A percentile compares a stretch with the other conserved stretches of the same genome.
Conservation (phyloP, 2,329 filamentous ascomycete species). For the Domatiomyces globalis region DNA sequence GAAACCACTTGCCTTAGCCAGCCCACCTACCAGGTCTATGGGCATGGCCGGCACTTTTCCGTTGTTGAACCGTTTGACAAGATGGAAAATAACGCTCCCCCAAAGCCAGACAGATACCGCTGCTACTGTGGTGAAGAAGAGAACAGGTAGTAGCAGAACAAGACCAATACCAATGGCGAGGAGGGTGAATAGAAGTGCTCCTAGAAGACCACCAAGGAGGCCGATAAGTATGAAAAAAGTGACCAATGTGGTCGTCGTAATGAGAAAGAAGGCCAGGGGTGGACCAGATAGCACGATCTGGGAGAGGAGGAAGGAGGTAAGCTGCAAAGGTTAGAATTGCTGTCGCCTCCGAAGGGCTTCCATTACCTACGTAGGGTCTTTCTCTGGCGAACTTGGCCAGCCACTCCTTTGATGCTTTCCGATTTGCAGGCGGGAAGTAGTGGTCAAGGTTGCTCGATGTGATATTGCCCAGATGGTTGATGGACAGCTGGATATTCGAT, state of each 20-base stretch:
- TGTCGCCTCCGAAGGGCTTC: constrained; percentile 40
- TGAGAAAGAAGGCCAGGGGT: constrained; percentile 53
- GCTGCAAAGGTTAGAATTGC: constrained; percentile 32
- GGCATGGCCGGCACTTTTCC: constrained; percentile 10
- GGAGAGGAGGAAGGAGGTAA: constrained; percentile 53
- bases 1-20: constrained; percentile 4
- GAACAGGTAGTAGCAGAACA: constrained; percentile 51
- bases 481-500: constrained; percentile 10
- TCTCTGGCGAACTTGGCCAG: constrained; percentile 43
- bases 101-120: constrained; percentile 55
- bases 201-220: constrained; percentile 38
- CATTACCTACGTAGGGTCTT: constrained; percentile 40
- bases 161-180: constrained; percentile 55
- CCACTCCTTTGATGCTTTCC: constrained; percentile 42
- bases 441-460: constrained; percentile 28
- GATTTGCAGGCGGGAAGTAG: constrained; percentile 46
- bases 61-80: constrained; percentile 16
- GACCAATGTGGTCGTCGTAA: constrained; percentile 50
- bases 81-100: constrained; percentile 43
- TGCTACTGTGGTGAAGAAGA: constrained; percentile 50
- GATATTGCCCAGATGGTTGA: constrained; percentile 11
- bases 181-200: constrained; percentile 46
- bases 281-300: constrained; percentile 53
- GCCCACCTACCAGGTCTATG: constrained; percentile 2
- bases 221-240: constrained; percentile 49